Base-by-base conservation (phyloP, 2,329 filamentous ascomycete genomes). In the Botrytis tulipae region DNA sequence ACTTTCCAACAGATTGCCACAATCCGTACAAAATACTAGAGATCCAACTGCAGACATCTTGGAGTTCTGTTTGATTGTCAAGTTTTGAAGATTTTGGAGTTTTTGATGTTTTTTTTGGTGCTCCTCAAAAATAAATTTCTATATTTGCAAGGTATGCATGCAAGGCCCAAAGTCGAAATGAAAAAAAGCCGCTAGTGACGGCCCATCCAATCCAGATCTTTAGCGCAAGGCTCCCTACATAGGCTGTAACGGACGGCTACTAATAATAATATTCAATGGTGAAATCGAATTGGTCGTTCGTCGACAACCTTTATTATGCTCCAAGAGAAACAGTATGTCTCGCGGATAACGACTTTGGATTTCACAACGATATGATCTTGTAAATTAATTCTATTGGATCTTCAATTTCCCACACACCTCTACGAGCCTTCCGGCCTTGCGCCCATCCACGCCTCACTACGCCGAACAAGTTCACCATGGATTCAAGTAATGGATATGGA, bases 21-120 rank as follows among this genome's bases (percentile, higher is more conserved):
- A 98, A 82, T 95, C 93, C 71, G 88, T 93, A 85, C 95, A 98
- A 83, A 98, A 98, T 51, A 97, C 91, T 59, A 98, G 87, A 70
- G 94, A 95, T 73, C 94, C 95, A 77, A 98, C 94, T 29, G 93
- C 91, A 77, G 95, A 90, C 95, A 98, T 98, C 75, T 78, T 84
- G 73, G 69, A 12, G 44, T 35, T 40, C 62, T 42, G 22, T 37
- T 61, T 25, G 59, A 16, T 37, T 61, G 32, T 54, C 48, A 18
- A 57, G n/a, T 18, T 57, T 18, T 54, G 48, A n/a, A n/a, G 51
- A 29, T 9, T 57, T 29, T 57, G 51, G 51, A 18, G 51, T 29
- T 57, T 57, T 57, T 29, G 51, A 9, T 29, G 16, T 57, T 57
- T 57, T 57, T 54, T 42, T 57, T 46, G 22, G 8, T 46, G 44